phyloP scores from a whole-genome alignment of 2,329 filamentous ascomycete species.

The Sarocladiaceae sp. region DNA sequence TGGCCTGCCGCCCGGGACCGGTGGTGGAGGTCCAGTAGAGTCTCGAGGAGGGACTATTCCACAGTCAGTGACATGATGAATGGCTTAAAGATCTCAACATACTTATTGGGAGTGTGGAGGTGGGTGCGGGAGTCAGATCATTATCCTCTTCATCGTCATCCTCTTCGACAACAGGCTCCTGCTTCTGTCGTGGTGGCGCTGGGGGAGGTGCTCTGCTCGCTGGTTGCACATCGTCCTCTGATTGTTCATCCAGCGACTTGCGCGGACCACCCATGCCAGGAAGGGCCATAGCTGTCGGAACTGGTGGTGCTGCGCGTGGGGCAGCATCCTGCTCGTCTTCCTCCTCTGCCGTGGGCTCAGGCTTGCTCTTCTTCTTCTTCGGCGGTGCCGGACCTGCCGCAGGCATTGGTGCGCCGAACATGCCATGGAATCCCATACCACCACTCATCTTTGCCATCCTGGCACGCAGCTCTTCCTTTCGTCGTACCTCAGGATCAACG shows the following conservation, averaged over 20 bases:
- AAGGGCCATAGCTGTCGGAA: constrained; percentile 60
- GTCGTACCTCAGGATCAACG: constrained; percentile 78
- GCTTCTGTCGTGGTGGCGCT: constrained; percentile 19
- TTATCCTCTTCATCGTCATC: constrained; percentile 29
- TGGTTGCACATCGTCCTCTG: constrained; percentile 25
- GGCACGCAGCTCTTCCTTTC: constrained; percentile 83
- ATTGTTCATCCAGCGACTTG: constrained; percentile 34
- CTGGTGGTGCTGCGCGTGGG: constrained; percentile 43
- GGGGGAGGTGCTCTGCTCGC: constrained; percentile 22
- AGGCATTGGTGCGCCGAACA: constrained; percentile 75
- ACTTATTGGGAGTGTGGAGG: constrained; percentile 14
- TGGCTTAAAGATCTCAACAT: constrained; percentile 7
- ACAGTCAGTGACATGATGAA: constrained; percentile 22
- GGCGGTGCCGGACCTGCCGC: constrained; percentile 49
- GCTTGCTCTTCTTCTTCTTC: constrained; percentile 53
- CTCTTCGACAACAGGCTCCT: constrained; percentile 9
- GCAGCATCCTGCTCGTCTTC: constrained; percentile 40
- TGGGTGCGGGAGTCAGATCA: constrained; percentile 25
- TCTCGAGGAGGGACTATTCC: constrained; percentile 29
- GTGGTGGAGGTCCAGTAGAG: constrained; percentile 34
- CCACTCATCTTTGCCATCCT: constrained; percentile 99
- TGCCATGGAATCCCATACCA: constrained; percentile 93
- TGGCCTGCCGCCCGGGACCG: constrained; percentile 47
- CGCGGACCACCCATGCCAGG: constrained; percentile 66
- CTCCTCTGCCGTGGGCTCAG: constrained; percentile 38